phyloP scores from a whole-genome alignment of 2,329 filamentous ascomycete species.

The Fusarium circinatum region DNA sequence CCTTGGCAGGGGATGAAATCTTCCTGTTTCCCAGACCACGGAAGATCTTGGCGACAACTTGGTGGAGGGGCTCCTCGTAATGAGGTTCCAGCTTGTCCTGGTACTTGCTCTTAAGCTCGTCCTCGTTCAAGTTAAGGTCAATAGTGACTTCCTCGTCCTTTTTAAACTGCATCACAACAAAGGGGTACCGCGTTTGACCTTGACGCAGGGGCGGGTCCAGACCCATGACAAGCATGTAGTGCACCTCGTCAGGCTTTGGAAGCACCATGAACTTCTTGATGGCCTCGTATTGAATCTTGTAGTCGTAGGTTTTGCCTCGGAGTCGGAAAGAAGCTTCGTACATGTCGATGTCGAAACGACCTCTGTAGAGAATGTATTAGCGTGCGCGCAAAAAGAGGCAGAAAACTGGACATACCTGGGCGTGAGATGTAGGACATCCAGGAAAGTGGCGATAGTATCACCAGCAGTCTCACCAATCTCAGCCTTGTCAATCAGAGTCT shows the following conservation, averaged over 20 bases:
- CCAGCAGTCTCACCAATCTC: slow-evolving; percentile 99
- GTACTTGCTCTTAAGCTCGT: slow-evolving; percentile 84
- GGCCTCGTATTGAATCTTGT: slow-evolving; percentile 98
- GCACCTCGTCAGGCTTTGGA: slow-evolving; percentile 97
- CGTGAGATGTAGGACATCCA: slow-evolving; percentile 96
- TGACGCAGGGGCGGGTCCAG: slow-evolving; percentile 94
- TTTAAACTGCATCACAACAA: slow-evolving; percentile 99
- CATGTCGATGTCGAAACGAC: slow-evolving; percentile 99
- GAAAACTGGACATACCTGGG: slow-evolving; percentile 70
- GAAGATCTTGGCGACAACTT: slow-evolving; percentile 96
- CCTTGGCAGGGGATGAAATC: slow-evolving; percentile 90
- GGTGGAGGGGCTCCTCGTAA: slow-evolving; percentile 93
- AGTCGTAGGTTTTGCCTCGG: slow-evolving; percentile 99
- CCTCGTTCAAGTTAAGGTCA: slow-evolving; percentile 94
- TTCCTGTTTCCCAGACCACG: slow-evolving; percentile 94
- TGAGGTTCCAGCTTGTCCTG: slow-evolving; percentile 87
- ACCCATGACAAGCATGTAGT: slow-evolving; percentile 93
- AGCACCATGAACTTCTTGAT: slow-evolving; percentile 99
- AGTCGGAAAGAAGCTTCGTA: slow-evolving; percentile 97
- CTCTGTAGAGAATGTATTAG: slow-evolving; percentile 64
- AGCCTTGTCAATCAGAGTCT: slow-evolving; percentile 96
- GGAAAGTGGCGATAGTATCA: slow-evolving; percentile 96
- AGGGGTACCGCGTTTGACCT: slow-evolving; percentile 97
- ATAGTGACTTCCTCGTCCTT: slow-evolving; percentile 96
- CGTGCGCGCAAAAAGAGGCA: background rate